Conservation (phyloP, 73 alveolate species). For the Stentor coeruleus region DNA sequence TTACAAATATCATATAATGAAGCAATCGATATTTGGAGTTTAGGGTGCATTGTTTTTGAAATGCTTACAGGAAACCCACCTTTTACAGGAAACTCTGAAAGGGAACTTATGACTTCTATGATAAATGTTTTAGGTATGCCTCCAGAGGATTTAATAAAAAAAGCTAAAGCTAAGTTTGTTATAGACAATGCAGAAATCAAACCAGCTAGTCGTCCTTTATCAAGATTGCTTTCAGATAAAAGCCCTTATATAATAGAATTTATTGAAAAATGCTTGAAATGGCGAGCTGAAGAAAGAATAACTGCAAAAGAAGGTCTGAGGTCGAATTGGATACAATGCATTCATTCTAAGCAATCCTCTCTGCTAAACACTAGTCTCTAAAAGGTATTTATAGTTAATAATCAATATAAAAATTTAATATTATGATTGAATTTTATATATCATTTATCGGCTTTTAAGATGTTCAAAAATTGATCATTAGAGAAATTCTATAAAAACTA, state of each 20-base stretch:
- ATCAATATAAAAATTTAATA: too few species aligned
- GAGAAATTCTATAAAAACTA: too few species aligned
- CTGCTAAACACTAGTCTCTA: neutral
- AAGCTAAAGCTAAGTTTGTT: too few species aligned
- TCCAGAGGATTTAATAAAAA: neutral
- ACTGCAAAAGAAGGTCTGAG: neutral
- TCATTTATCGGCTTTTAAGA: too few species aligned
- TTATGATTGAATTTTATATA: too few species aligned
- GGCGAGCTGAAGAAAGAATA: neutral
- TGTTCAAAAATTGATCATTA: too few species aligned
- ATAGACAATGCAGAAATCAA: too few species aligned
- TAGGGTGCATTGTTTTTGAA: conserved; percentile 5
- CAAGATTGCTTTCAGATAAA: neutral
- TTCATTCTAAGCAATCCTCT: neutral
- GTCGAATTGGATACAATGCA: neutral
- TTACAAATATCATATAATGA: neutral
- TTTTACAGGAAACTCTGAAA: neutral
- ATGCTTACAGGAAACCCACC: neutral
- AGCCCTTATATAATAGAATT: neutral
- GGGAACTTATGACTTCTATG: neutral
- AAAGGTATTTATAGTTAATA: too few species aligned
- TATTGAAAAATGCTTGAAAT: neutral
- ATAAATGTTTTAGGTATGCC: neutral
- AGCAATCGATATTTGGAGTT: neutral
- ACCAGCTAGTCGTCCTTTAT: too few species aligned